Evolutionary conservation across 2,329 filamentous ascomycete genomes (phyloP), one percentile per base, ranked within the genome.

Genomic region (Trichoderma citrinoviride): DNA sequence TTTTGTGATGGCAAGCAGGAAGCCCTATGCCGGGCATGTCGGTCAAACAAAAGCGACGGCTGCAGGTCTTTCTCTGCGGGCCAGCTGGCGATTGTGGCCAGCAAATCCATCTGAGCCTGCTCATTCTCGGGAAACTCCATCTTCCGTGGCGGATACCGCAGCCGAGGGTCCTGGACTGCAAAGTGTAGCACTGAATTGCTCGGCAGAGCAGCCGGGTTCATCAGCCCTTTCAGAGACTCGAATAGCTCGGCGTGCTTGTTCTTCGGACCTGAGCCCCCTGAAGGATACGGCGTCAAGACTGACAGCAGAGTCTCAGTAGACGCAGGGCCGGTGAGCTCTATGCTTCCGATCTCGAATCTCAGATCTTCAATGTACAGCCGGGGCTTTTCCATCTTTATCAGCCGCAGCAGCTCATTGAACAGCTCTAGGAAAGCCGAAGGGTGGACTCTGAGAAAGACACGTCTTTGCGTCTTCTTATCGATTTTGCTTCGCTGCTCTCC

Each of bases 301-400:
- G 88, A 85, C 12, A 91, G 79, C 2, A 99, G 79, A 2, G 90
- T 82, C 75, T 97, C 93, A 1, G 90, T 92, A 3, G 93, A 90
- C 7, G 86, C 90, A 14, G 93, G 93, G 78, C 77, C 85, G 0
- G 80, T 82, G 17, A 87, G 71, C 56, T 86, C 83, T 53, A 87
- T 82, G 71, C 84, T 85, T 43, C 85, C 85, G 50, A 87, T 80
- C 69, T 92, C 88, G 66, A 87, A 90, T 0, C 90, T 85, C 40
- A 91, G 73, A 70, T 92, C 90, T 70, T 91, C 87, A 7, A 91
- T 79, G 33, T 83, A 84, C 7, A 90, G 80, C 5, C 80, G 79
- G 1, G 88, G 88, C 44, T 82, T 87, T 68, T 86, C 84, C 67
- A 84, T 82, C 71, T 85, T 89, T 19, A 81, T 80, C 1, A 87